Percentiles rank a stretch among this genome's conserved stretches.
Conservation (phyloP, 768 basidiomycete species). For the Russula virescens region DNA sequence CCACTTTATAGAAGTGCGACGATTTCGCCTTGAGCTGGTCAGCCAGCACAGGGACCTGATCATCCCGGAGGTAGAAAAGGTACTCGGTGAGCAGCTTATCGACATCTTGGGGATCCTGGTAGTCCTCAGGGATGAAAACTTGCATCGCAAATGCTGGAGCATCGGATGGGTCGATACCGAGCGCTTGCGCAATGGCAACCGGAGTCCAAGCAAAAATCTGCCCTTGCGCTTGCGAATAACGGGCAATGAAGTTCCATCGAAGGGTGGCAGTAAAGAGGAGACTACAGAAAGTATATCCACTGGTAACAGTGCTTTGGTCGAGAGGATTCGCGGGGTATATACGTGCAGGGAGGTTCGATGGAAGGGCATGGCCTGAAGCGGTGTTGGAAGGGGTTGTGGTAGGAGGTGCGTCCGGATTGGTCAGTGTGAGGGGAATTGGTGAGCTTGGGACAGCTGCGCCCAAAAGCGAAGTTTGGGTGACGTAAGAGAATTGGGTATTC, state of each 20-base stretch:
- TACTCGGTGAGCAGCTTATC: conserved; percentile 59
- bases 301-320: conserved; percentile 28
- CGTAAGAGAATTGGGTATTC: conserved; percentile 34
- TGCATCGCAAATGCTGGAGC: conserved; percentile 55
- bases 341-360: conserved; percentile 51
- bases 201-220: conserved; percentile 80
- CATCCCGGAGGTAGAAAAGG: conserved; percentile 60
- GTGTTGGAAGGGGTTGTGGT: conserved; percentile 17
- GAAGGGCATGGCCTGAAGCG: conserved; percentile 38
- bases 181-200: conserved; percentile 39
- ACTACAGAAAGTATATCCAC: conserved; percentile 48
- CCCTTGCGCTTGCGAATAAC: conserved; percentile 48
- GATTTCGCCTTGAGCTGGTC: conserved; percentile 54
- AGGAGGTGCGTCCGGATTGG: conserved; percentile 38
- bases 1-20: conserved; percentile 61
- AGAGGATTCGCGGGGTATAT: conserved; percentile 43
- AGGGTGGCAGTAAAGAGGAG: conserved; percentile 55
- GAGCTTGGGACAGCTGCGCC: conserved; percentile 25
- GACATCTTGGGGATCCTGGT: conserved; percentile 43
- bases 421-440: conserved; percentile 25
- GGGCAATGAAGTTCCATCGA: conserved; percentile 66
- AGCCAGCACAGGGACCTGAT: conserved; percentile 53
- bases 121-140: conserved; percentile 60
- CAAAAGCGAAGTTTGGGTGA: conserved; percentile 34
- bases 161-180: conserved; percentile 35